A percentile compares a stretch with the other conserved stretches of the same genome.
Conservation (phyloP, 495 filamentous ascomycete genomes). For the Sordaria brevicollis region DNA sequence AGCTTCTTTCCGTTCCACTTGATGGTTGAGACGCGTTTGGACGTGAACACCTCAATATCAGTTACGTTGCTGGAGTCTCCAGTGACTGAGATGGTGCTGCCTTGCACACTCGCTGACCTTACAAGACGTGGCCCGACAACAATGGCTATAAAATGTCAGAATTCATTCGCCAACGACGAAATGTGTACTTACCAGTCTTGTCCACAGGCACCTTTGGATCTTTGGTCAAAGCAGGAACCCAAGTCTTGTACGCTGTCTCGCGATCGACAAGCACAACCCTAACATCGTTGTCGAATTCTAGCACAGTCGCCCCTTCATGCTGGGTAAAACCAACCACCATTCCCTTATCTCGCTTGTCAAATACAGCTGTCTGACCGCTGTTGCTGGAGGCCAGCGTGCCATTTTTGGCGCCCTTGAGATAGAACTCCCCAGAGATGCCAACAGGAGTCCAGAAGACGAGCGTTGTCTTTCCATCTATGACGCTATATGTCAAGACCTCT, state of each 20-base stretch:
- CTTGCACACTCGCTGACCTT: constrained; percentile 41
- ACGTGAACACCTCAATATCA: constrained; percentile 48
- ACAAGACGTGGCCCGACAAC: constrained; percentile 61
- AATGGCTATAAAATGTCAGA: constrained; percentile 14
- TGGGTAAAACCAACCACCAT: not conserved
- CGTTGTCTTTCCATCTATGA: not conserved
- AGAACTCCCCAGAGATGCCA: not conserved
- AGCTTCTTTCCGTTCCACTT: constrained; percentile 51
- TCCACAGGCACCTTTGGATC: constrained; percentile 35
- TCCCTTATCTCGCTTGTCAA: not conserved
- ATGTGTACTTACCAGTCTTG: constrained; percentile 28
- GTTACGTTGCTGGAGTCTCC: constrained; percentile 60
- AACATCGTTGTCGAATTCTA: not conserved
- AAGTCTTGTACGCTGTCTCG: constrained; percentile 42
- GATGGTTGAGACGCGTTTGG: constrained; percentile 31
- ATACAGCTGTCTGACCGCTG: not conserved
- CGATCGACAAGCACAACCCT: constrained; percentile 34
- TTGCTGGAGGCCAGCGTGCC: not conserved
- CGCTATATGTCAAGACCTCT: not conserved
- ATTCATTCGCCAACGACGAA: not conserved
- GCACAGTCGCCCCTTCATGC: not conserved
- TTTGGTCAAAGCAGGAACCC: constrained; percentile 42
- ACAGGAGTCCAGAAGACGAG: not conserved
- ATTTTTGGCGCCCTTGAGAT: not conserved
- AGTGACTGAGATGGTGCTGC: constrained; percentile 41